Percentiles rank a stretch among this genome's conserved stretches.
Conservation (phyloP, 2,329 filamentous ascomycete species). For the Aspergillus floridensis region DNA sequence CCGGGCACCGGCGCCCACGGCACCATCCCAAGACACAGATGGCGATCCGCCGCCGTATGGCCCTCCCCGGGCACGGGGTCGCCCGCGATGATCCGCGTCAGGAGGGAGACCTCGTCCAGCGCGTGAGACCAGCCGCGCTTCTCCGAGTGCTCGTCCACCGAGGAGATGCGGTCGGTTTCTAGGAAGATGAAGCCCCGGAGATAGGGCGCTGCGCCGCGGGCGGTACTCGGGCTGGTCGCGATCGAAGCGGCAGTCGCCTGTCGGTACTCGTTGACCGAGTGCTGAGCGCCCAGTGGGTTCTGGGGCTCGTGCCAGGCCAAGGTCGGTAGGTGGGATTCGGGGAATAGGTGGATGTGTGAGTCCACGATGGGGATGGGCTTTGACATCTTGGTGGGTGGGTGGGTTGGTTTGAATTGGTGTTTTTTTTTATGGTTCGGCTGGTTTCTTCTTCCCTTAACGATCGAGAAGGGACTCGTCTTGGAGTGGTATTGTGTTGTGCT, state of each 20-base stretch:
- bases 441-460: not conserved
- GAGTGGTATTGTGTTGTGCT: not conserved
- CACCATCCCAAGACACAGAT: constrained; percentile 66
- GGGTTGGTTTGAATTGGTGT: not conserved
- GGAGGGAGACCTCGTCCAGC: constrained; percentile 68
- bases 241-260: constrained; percentile 41
- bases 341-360: constrained; percentile 88
- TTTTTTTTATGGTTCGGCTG: not conserved
- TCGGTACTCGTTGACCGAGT: constrained; percentile 64
- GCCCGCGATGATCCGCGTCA: constrained; percentile 65
- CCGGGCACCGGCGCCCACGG: constrained; percentile 83
- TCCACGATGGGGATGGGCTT: constrained; percentile 65
- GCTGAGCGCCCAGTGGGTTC: constrained; percentile 60
- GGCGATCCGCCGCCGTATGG: constrained; percentile 51
- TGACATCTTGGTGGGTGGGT: not conserved
- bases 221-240: constrained; percentile 24
- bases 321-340: constrained; percentile 61
- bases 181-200: constrained; percentile 75
- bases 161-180: constrained; percentile 73
- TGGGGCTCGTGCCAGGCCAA: constrained; percentile 67
- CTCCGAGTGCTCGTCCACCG: constrained; percentile 44
- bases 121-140: constrained; percentile 62
- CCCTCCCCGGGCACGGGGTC: constrained; percentile 57
- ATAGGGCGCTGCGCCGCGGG: constrained; percentile 30
- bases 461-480: too few species aligned